These are phyloP conservation scores for Aspergillus calidoustus DNA, from an alignment of 2,329 filamentous ascomycete species.

Conservation along the genomic window DNA sequence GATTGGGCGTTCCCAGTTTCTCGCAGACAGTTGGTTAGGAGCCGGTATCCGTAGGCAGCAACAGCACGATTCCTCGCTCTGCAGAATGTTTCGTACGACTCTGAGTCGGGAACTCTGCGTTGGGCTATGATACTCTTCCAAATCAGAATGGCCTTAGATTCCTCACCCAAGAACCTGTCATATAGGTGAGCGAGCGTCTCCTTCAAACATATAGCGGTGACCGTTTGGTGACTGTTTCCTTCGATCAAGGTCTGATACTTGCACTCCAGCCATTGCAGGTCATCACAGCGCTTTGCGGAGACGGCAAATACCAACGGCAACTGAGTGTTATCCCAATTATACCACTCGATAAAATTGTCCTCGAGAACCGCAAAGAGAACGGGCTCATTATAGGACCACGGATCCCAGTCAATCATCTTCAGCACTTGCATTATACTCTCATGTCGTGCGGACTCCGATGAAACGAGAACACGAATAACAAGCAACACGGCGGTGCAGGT, in stretches of 20 bases:
- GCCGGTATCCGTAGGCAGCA: background rate
- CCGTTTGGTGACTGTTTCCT: background rate
- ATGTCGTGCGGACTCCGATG: no score
- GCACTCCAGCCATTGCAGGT: background rate
- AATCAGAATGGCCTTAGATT: background rate
- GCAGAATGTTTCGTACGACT: background rate
- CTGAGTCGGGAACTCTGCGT: background rate
- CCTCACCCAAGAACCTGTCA: background rate
- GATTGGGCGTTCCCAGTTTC: background rate
- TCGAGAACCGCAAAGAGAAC: no score
- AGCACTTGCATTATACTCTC: no score
- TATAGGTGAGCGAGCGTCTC: background rate
- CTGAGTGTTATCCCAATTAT: background rate
- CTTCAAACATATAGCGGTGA: background rate
- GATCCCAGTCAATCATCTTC: no score
- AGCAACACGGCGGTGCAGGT: no score
- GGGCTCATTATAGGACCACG: no score
- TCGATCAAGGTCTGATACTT: background rate
- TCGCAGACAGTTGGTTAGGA: background rate
- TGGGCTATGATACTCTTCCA: background rate
- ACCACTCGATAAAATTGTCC: background rate
- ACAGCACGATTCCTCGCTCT: background rate
- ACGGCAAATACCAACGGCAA: background rate
- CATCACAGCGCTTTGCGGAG: background rate
- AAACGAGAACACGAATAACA: no score